Base-by-base conservation (phyloP, 805 yeast species). In the Candida sithepensis region DNA sequence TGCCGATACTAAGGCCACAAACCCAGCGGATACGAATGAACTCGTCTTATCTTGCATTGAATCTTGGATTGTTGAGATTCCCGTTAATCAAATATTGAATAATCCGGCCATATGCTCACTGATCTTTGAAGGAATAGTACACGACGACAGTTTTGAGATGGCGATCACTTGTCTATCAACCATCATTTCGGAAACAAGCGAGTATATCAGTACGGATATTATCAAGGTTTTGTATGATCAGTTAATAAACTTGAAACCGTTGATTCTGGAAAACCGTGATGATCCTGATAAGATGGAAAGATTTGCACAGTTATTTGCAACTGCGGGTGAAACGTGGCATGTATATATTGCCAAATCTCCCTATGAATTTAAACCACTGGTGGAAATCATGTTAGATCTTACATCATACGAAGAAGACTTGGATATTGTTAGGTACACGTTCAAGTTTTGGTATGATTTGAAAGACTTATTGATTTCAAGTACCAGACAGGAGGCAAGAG, bases 251-350 rank as follows among this genome's bases (percentile, higher is more conserved):
- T 69, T 91, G 43, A 77, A 81, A 60, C 75, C 78, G 3, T 70
- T 74, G 39, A 59, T 84, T 49, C 66, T 71, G 18, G 75, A 74
- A 45, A 68, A 67, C 28, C 65, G 69, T 44, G 82, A 79, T 47
- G 92, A 84, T 56, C 73, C 78, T 1, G 94, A 85, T 32, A 73
- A 76, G 34, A 77, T 86, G 59, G 84, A 83, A 47, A 81, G 86
- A 13, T 69, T 87, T 45, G 79, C 96, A 0, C 75, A 94, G 58
- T 64, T 94, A 39, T 88, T 86, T 63, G 87, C 90, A 6, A 96
- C 90, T 57, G 96, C 97, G 2, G 96, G 96, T 47, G 97, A 90
- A 67, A 78, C 96, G 1, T 94, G 99, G 99, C 94, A 89, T 66
- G 86, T 87, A 30, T 72, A 87, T 30, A 81, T 94, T 43, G 89